Percentiles rank a stretch among this genome's conserved stretches.
Evolutionary conservation across 768 basidiomycete species (phyloP).

Genomic region (Leccinum variicolor): DNA sequence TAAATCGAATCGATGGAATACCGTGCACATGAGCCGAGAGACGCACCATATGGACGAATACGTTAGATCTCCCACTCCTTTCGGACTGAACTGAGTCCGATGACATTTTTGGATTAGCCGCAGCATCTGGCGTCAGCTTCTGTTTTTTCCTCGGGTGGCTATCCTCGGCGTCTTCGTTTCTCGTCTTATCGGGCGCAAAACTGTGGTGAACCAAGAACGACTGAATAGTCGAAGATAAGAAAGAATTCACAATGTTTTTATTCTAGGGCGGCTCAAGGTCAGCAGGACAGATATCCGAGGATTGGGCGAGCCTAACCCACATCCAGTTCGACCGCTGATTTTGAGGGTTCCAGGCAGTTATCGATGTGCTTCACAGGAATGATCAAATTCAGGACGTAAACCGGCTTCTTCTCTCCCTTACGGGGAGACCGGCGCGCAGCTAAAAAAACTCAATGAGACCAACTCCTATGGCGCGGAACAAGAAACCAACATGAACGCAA

Average conservation of each 20-base stretch:
- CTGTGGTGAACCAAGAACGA: slow-evolving; percentile 63
- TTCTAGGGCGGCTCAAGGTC: slow-evolving; percentile 41
- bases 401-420: slow-evolving; percentile 73
- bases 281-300: slow-evolving; percentile 8
- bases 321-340: slow-evolving; percentile 61
- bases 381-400: slow-evolving; percentile 78
- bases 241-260: slow-evolving; percentile 47
- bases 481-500: slow-evolving; percentile 18
- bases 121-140: slow-evolving; percentile 33
- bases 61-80: slow-evolving; percentile 6
- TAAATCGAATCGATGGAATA: slow-evolving; percentile 8
- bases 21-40: slow-evolving; percentile 3
- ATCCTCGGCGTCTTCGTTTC: slow-evolving; percentile 10
- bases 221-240: slow-evolving; percentile 58
- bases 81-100: slow-evolving; percentile 2
- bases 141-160: slow-evolving; percentile 50
- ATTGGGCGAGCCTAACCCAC: slow-evolving; percentile 38
- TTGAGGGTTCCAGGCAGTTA: slow-evolving; percentile 77
- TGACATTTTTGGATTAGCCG: slow-evolving; percentile 4
- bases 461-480: slow-evolving; percentile 8
- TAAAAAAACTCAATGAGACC: slow-evolving; percentile 25
- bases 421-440: slow-evolving; percentile 70
- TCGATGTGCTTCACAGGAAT: slow-evolving; percentile 69
- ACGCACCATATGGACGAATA: slow-evolving; percentile 22
- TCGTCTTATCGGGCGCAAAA: slow-evolving; percentile 39